Conservation (phyloP, 805 yeast species). For the Candida odintsovae region DNA sequence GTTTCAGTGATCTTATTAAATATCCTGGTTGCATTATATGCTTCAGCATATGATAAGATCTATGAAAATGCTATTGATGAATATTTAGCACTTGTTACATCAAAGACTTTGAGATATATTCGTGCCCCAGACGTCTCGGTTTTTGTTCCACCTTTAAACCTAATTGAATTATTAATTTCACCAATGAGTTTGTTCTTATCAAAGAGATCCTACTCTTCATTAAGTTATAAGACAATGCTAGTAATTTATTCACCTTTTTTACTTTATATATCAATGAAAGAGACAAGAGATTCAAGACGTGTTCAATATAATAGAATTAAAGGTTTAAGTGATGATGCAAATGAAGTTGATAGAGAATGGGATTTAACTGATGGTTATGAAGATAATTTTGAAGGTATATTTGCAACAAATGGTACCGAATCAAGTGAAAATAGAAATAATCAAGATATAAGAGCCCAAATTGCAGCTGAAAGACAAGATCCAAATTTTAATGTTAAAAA, state of each 20-base stretch:
- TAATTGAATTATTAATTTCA: conserved; percentile 54
- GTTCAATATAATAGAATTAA: conserved; percentile 64
- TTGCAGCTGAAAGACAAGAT: conserved; percentile 61
- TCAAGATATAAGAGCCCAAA: conserved; percentile 42
- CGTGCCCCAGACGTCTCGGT: conserved; percentile 86
- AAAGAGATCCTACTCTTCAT: conserved; percentile 26
- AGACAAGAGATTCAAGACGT: conserved; percentile 61
- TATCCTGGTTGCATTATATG: conserved; percentile 77
- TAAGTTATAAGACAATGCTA: conserved; percentile 57
- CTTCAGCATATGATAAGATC: conserved; percentile 77
- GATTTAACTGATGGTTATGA: conserved; percentile 71
- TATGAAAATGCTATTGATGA: conserved; percentile 81
- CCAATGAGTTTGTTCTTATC: conserved; percentile 39
- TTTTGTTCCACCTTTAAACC: conserved; percentile 79
- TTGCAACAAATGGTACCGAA: conserved; percentile 22
- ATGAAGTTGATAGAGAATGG: conserved; percentile 76
- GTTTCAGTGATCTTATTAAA: conserved; percentile 73
- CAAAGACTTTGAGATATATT: conserved; percentile 75
- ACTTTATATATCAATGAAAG: conserved; percentile 53
- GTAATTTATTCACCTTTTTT: conserved; percentile 66
- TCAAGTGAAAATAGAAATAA: conserved; percentile 26
- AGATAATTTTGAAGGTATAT: conserved; percentile 27
- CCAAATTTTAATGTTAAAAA: conserved; percentile 57
- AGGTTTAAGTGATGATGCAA: conserved; percentile 70
- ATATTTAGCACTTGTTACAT: conserved; percentile 77